Percentiles rank a stretch among this genome's conserved stretches.
Evolutionary conservation across 2,329 filamentous ascomycete species (phyloP).

Genomic region (Ophiostoma sp.): DNA sequence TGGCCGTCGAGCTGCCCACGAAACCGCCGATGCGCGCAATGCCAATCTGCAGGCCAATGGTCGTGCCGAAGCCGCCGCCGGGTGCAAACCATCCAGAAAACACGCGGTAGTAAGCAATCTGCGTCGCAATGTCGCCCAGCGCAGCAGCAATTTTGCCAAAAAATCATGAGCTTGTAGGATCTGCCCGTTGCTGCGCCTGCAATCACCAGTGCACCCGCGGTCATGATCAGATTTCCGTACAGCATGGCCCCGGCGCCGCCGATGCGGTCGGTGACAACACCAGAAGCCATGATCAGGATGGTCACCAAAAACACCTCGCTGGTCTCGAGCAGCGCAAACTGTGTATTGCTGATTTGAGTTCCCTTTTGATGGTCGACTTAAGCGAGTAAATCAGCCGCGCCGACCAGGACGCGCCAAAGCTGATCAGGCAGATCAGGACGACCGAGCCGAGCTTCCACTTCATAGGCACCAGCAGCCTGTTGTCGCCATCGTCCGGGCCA

Average conservation of each 20-base stretch:
- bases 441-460: slow-evolving; percentile 12
- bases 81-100: slow-evolving; percentile 12
- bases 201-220: not conserved
- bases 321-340: slow-evolving; percentile 9
- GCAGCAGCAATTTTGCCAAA: not conserved
- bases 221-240: not conserved
- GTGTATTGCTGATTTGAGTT: slow-evolving; percentile 2
- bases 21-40: not conserved
- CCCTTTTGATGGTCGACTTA: slow-evolving; percentile 4
- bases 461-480: slow-evolving; percentile 1
- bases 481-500: not conserved
- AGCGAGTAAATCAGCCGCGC: not conserved
- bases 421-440: slow-evolving; percentile 6
- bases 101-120: slow-evolving; percentile 6
- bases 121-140: not conserved
- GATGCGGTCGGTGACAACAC: slow-evolving; percentile 12
- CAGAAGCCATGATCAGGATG: not conserved
- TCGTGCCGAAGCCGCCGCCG: not conserved
- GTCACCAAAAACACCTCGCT: not conserved
- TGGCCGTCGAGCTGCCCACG: slow-evolving; percentile 1
- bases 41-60: not conserved
- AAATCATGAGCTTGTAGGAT: slow-evolving; percentile 5
- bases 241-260: slow-evolving; percentile 1
- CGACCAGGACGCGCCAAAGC: slow-evolving; percentile 9
- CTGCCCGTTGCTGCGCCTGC: not conserved